Conservation (phyloP, 148 eudicot species). For the Vaccinium macrocarpon region DNA sequence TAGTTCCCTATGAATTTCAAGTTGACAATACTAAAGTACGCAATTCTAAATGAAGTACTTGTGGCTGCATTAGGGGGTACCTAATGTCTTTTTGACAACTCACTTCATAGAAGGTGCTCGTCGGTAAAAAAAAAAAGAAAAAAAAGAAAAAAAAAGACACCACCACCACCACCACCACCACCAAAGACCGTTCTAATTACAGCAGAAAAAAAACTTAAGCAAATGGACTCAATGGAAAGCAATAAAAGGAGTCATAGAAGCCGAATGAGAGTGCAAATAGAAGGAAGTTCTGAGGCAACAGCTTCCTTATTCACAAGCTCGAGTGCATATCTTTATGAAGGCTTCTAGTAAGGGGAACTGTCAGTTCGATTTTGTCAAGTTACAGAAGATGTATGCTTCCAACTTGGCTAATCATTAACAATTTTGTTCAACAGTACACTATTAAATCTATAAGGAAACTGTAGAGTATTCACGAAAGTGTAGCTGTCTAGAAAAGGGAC, state of each 20-base stretch:
- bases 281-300: too few relatives aligned
- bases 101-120: background rate
- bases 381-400: background rate
- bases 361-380: background rate
- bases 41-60: background rate
- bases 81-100: background rate
- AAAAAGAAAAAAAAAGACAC: background rate
- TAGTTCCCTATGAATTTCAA: background rate
- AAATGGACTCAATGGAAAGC: background rate
- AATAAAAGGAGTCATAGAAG: background rate
- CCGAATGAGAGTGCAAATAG: background rate
- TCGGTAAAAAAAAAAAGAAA: background rate
- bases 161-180: too few relatives aligned
- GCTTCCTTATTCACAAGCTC: slow-evolving; percentile 2
- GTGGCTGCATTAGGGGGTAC: background rate
- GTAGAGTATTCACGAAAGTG: background rate
- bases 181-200: background rate
- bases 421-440: background rate
- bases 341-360: background rate
- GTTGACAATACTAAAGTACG: background rate
- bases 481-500: background rate
- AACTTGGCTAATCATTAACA: background rate
- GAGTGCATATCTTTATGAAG: background rate
- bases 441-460: background rate
- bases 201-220: background rate